Percentiles rank a stretch among this genome's conserved stretches.
Conservation (phyloP, 495 filamentous ascomycete species). For the Hypoxylon trugodes region DNA sequence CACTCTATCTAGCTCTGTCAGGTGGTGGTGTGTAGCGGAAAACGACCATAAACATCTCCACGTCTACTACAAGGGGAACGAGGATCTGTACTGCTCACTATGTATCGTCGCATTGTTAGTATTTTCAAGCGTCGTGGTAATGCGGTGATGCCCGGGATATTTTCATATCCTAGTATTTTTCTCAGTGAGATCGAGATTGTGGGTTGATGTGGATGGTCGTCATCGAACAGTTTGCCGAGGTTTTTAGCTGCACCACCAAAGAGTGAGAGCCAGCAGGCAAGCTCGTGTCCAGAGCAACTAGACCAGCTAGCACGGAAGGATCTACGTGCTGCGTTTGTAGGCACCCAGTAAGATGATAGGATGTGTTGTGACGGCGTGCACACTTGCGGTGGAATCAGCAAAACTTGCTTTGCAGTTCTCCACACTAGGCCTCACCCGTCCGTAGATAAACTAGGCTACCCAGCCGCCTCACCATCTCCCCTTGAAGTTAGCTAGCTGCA, state of each 20-base stretch:
- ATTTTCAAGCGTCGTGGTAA: background rate
- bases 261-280: conserved; percentile 20
- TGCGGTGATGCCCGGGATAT: conserved; percentile 13
- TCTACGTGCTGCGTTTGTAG: conserved; percentile 34
- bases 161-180: conserved; percentile 3
- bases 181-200: conserved; percentile 30
- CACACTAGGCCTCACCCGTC: conserved; percentile 15
- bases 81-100: background rate
- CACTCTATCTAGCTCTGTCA: conserved; percentile 14
- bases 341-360: conserved; percentile 26
- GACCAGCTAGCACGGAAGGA: conserved; percentile 25
- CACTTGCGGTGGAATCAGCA: conserved; percentile 20
- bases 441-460: conserved; percentile 9
- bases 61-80: background rate
- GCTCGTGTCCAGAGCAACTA: conserved; percentile 31
- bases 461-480: conserved; percentile 18
- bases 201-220: conserved; percentile 10
- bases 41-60: background rate
- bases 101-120: background rate
- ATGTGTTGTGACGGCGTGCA: conserved; percentile 25
- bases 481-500: conserved; percentile 15
- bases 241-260: conserved; percentile 21
- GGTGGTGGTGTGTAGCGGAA: conserved; percentile 4
- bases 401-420: conserved; percentile 36
- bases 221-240: conserved; percentile 25